Base-by-base conservation (phyloP, 352 stramenopile genomes). In the Pythium inflatum region DNA sequence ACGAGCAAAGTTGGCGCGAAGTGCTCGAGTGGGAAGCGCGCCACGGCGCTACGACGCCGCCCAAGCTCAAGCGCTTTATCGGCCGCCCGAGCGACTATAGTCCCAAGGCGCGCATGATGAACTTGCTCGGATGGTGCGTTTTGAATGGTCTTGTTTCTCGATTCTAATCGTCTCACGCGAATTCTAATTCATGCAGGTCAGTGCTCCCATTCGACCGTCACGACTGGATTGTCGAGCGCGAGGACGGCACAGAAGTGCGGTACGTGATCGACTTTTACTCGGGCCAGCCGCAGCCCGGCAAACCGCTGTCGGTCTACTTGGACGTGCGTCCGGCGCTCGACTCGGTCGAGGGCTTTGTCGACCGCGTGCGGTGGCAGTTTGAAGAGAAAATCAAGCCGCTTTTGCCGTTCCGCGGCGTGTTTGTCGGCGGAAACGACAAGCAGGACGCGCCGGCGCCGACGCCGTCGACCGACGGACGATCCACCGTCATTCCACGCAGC, bases 241-340 rank as follows among this genome's bases (percentile, higher is more conserved):
- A 80, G 27, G 83, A 89, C 48, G 92, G 92, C 55, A 89, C 91
- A 54, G 88, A 98, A 71, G 90, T 98, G 55, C 91, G 97, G 33
- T 99, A 99, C 77, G 90, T 99, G 41, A 99, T 99, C 82, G 97
- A 99, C 81, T 99, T 99, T 76, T 99, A 99, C 79, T 92, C 97
- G 31, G 95, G 98, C 57, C 94, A 99, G 82, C 83, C 62, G 6
- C 73, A 78, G 69, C 83, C 86, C 13, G 81, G 87, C 9, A 84
- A 81, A 28, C 86, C 84, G 34, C 86, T 98, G 28, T 98, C 87
- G 20, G 94, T 99, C 49, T 92, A 98, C 61, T 80, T 99, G 50
- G 98, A 99, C 78, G 97, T 99, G 22, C 86, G 98, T 48, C 98
- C 98, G 11, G 98, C 98, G 1, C 74, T 99, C 7, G 97, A 99